These are phyloP conservation scores for Alternaria sp. DNA, from an alignment of 2,329 filamentous ascomycete species.

Conservation along the genomic window DNA sequence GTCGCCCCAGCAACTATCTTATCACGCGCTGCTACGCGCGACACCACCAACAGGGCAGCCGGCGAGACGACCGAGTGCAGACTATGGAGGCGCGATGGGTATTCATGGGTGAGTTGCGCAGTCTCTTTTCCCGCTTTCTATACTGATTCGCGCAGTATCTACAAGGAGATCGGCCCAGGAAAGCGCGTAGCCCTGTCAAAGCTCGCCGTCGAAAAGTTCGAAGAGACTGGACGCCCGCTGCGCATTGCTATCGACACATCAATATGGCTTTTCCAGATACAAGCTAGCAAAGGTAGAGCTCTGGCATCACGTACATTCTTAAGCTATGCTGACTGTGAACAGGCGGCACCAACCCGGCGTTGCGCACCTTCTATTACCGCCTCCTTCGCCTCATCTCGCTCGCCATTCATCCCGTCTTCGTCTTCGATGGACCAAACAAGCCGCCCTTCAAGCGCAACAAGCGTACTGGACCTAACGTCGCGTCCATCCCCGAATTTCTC, in stretches of 20 bases:
- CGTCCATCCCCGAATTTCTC: slow-evolving; percentile 72
- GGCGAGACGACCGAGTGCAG: slow-evolving; percentile 12
- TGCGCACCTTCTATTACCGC: slow-evolving; percentile 92
- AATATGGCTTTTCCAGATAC: slow-evolving; percentile 96
- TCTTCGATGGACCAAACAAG: slow-evolving; percentile 87
- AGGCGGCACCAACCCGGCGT: slow-evolving; percentile 86
- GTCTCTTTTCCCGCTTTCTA: too few relatives aligned
- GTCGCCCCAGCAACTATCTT: slow-evolving; percentile 45
- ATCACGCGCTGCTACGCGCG: slow-evolving; percentile 18
- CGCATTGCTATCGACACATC: slow-evolving; percentile 92
- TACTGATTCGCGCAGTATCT: slow-evolving; percentile 67
- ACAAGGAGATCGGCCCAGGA: slow-evolving; percentile 85
- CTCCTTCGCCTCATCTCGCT: slow-evolving; percentile 76
- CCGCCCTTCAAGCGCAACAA: slow-evolving; percentile 90
- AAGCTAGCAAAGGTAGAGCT: slow-evolving; percentile 72
- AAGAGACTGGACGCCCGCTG: slow-evolving; percentile 72
- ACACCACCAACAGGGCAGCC: slow-evolving; percentile 20
- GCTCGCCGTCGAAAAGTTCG: slow-evolving; percentile 78
- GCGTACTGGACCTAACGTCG: slow-evolving; percentile 66
- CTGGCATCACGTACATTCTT: not conserved
- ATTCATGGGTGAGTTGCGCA: slow-evolving; percentile 46
- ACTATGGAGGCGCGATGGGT: slow-evolving; percentile 43
- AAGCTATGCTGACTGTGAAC: slow-evolving; percentile 15
- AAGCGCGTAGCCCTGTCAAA: slow-evolving; percentile 81
- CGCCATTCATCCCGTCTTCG: slow-evolving; percentile 85